Base-by-base conservation (phyloP, 768 basidiomycete genomes). In the Pleurotus eryngii region DNA sequence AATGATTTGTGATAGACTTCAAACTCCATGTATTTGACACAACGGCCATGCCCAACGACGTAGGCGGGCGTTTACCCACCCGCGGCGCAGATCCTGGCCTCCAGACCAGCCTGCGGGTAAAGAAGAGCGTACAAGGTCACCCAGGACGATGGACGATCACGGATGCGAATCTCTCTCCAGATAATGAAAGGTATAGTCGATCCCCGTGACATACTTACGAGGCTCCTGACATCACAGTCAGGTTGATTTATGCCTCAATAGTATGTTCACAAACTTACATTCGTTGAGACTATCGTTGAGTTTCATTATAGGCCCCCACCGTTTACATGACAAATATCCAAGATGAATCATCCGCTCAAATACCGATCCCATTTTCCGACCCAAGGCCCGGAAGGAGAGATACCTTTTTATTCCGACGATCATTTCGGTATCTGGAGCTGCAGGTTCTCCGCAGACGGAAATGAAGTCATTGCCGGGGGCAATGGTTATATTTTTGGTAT, bases 361-460 rank as follows among this genome's bases (percentile, higher is more conserved):
- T 80, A 17, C 83, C 89, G 4, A 84, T 92, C 45, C 72, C 72
- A 18, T 86, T 87, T 59, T 65, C 74, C 17, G 83, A 86, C 61
- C 71, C 77, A 56, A 61, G 76, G 67, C 69, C 68, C 63, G 61
- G 61, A 59, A 61, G 58, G 20, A 24, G 51, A 26, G 15, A 38
- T 17, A 24, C 37, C 24, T 70, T 66, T 66, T 15, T 76, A 74
- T 66, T 70, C 69, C 18, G 74, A 75, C 5, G 81, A 82, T 38
- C 72, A 76, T 14, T 87, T 85, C 58, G 84, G 90, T 48, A 90
- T 98, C 55, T 99, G 92, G 87, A 93, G 91, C 60, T 94, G 96
- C 67, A 84, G 91, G 43, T 98, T 98, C 70, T 98, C 95, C 37
- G 93, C 95, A 5, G 96, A 98, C 64, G 95, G 94, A 0, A 92